Percentiles rank a stretch among this genome's conserved stretches.
Evolutionary conservation across 129 eudicot genomes (phyloP).

Genomic region (Logfia minima): DNA sequence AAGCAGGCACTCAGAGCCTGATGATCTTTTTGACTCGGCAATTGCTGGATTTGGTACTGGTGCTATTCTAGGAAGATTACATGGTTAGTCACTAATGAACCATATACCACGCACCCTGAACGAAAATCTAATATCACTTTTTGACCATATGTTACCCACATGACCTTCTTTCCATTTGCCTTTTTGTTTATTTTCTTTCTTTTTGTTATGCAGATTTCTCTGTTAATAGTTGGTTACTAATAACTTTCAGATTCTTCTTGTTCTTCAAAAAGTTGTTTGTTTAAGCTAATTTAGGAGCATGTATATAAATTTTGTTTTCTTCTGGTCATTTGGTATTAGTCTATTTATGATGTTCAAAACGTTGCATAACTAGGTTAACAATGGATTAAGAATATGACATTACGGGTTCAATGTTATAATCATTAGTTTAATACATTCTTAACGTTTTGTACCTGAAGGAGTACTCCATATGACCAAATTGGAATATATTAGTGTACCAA

Average conservation of each 20-base stretch:
- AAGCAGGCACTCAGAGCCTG: slow-evolving; percentile 62
- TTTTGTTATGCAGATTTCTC: not conserved
- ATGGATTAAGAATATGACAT: slow-evolving; percentile 1
- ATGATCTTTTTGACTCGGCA: slow-evolving; percentile 75
- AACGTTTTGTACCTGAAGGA: not conserved
- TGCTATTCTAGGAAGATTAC: slow-evolving; percentile 92
- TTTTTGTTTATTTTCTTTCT: not conserved
- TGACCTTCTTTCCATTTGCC: not conserved
- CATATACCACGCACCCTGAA: not conserved
- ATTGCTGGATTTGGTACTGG: slow-evolving; percentile 91
- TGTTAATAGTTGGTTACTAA: not conserved
- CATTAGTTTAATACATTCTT: not conserved
- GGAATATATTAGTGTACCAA: not conserved
- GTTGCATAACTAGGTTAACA: not conserved
- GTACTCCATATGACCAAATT: not conserved
- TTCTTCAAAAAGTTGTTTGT: not conserved
- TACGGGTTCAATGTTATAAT: not conserved
- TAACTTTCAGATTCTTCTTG: not conserved
- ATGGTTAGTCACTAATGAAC: slow-evolving; percentile 54
- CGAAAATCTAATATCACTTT: not conserved
- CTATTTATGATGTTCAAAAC: not conserved
- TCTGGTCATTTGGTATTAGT: not conserved
- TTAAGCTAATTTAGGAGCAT: slow-evolving; percentile 2
- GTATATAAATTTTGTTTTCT: not conserved
- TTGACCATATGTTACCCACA: not conserved